phyloP scores from a whole-genome alignment of 495 filamentous ascomycete genomes.

The Parmelia sp. region DNA sequence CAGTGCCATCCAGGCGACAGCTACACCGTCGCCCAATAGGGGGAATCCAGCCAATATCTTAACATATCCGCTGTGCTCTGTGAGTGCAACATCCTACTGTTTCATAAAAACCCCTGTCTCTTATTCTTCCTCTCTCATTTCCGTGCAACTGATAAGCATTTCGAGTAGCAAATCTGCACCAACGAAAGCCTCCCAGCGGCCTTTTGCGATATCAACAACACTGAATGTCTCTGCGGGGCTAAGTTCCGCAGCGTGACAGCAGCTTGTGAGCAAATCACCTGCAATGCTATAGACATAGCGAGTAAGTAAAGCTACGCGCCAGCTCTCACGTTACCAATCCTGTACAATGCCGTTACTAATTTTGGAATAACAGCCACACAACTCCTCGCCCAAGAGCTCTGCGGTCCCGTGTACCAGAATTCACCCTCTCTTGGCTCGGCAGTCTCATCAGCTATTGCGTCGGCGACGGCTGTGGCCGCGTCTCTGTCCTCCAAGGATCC shows the following conservation, averaged over 20 bases:
- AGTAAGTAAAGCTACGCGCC: not conserved
- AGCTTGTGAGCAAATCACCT: conserved; percentile 4
- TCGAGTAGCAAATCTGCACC: not conserved
- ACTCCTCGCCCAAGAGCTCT: conserved; percentile 6
- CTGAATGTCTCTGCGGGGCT: conserved; percentile 8
- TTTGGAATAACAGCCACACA: not conserved
- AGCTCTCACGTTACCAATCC: too few species aligned
- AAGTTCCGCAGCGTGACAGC: not conserved
- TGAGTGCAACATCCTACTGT: not conserved
- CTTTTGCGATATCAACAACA: not conserved
- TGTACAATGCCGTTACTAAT: too few species aligned
- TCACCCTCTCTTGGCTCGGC: not conserved
- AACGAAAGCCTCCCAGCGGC: not conserved
- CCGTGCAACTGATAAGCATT: not conserved
- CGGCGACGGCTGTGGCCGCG: not conserved
- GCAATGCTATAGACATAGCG: not conserved
- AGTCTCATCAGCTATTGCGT: not conserved
- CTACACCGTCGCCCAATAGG: not conserved
- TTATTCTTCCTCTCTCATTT: not conserved
- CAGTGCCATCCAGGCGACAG: not conserved
- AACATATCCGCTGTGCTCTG: conserved; percentile 11
- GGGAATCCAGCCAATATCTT: conserved; percentile 2
- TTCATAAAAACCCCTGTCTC: too few species aligned
- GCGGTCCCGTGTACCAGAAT: conserved; percentile 8
- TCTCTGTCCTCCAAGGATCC: not conserved